These are phyloP conservation scores for Pseudotulostoma volvatum DNA, from an alignment of 495 filamentous ascomycete species.

Conservation along the genomic window DNA sequence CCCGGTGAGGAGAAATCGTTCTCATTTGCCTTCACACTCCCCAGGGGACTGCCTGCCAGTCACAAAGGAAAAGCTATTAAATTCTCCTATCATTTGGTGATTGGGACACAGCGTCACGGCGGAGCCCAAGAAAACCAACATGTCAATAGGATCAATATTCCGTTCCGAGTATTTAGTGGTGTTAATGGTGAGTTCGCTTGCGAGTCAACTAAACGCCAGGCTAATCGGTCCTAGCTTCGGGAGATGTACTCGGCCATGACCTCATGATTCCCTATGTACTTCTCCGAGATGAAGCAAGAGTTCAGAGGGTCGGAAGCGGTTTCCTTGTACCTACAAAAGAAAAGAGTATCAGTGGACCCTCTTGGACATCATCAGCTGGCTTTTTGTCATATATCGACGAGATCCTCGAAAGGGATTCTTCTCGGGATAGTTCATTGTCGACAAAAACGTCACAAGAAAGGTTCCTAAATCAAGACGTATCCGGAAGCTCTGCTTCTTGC, in stretches of 20 bases:
- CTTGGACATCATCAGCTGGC: slow-evolving; percentile 33
- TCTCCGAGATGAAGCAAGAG: slow-evolving; percentile 63
- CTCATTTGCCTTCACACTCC: slow-evolving; percentile 70
- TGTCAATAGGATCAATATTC: slow-evolving; percentile 83
- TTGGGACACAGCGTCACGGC: slow-evolving; percentile 80
- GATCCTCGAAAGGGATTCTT: slow-evolving; percentile 45
- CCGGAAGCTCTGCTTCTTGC: slow-evolving; percentile 19
- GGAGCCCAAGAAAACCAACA: slow-evolving; percentile 55
- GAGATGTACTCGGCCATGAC: slow-evolving; percentile 64
- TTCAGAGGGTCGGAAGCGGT: slow-evolving; percentile 17
- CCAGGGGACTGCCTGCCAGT: slow-evolving; percentile 72
- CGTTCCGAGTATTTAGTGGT: slow-evolving; percentile 85
- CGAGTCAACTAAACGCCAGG: not conserved
- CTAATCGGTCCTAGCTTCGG: slow-evolving; percentile 33
- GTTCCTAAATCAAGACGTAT: slow-evolving; percentile 29
- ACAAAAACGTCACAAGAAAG: slow-evolving; percentile 55
- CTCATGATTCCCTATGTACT: slow-evolving; percentile 87
- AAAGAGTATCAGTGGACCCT: slow-evolving; percentile 23
- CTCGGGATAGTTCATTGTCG: slow-evolving; percentile 35
- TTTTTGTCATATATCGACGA: slow-evolving; percentile 69
- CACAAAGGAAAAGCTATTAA: slow-evolving; percentile 91
- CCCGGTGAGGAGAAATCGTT: slow-evolving; percentile 84
- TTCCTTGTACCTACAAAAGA: slow-evolving; percentile 13
- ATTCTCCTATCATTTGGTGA: slow-evolving; percentile 76
- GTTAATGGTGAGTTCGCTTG: slow-evolving; percentile 44